These are phyloP conservation scores for Coemansia pectinata DNA, from an alignment of 192 early-diverging fungal species.

Conservation along the genomic window DNA sequence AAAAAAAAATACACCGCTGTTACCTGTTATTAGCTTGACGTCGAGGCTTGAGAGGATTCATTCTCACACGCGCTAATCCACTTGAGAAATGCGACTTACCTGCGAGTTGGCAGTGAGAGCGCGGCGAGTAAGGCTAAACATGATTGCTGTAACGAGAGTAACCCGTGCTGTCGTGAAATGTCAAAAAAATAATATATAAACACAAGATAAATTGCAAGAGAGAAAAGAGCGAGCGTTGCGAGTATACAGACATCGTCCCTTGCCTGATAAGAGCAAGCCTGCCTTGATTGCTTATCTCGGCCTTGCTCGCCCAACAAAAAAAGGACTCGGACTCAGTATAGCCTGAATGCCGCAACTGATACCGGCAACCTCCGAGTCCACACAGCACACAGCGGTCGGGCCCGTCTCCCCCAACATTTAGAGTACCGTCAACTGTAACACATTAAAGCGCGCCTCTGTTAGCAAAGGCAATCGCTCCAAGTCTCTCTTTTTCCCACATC, in stretches of 20 bases:
- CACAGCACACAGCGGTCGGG: neutral
- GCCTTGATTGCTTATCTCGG: constrained; percentile 1
- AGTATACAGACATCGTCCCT: neutral
- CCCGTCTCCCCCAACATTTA: neutral
- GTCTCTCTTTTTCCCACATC: too few species aligned
- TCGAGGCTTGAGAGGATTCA: neutral
- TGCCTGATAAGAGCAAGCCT: neutral
- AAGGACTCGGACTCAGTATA: neutral
- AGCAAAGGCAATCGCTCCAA: too few species aligned
- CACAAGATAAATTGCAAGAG: neutral
- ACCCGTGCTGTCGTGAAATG: neutral
- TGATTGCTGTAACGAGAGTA: constrained; percentile 1
- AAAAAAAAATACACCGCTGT: neutral
- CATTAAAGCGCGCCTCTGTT: too few species aligned
- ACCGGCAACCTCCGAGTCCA: constrained; percentile 1
- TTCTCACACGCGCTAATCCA: neutral
- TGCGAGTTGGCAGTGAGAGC: constrained; percentile 19
- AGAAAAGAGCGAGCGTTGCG: neutral
- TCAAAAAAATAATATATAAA: constrained; percentile 6
- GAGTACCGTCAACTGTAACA: neutral
- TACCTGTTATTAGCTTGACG: neutral
- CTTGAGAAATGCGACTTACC: constrained; percentile 11
- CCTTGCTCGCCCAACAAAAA: neutral
- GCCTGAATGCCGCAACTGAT: neutral
- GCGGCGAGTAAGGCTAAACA: constrained; percentile 47